Evolutionary conservation across 192 early-diverging fungal genomes (phyloP), one percentile per base, ranked within the genome.

Genomic region (Dimargaris cristalligena): DNA sequence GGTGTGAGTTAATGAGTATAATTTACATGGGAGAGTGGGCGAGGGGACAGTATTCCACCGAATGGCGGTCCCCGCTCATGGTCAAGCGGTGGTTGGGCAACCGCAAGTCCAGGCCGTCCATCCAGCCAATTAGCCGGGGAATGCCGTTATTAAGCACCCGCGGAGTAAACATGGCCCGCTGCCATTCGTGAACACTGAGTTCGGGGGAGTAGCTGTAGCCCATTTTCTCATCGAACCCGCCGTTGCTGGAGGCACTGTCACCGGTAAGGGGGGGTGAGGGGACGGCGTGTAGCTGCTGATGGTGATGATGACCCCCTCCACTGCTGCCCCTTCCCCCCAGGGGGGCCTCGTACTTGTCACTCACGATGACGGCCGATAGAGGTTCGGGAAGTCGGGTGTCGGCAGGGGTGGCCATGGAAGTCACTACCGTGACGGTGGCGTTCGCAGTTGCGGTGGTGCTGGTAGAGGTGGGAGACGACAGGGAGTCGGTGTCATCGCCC

Each of bases 101-200:
- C 35, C 55, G 55, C 4, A 57, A 34, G 32, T 57, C 55, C 2
- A 57, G 33, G 4, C 55, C 55, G 35, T 57, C 55, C 55, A 57
- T 57, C 55, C 55, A 57, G 3, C 33, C 55, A 20, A 57, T n/a
- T 9, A 57, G 30, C 30, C 34, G 33, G 16, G 55, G 55, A 4
- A 57, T 26, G 23, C 55, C 55, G 32, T 57, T 57, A n/a, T 57
- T 57, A 34, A 57, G 55, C 8, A 57, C 34, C 10, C 55, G 55
- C 9, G 55, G 55, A 10, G 55, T 57, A 16, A 57, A 31, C 32
- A 57, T 32, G 13, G 32, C 20, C 4, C n/a, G 55, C 9, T 57
- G 18, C 55, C 55, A 57, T 16, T 57, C 33, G 22, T 18, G 16
- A 0, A 18, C 35, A n/a, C 16, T n/a, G 22, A 57, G 16, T 18